Evolutionary conservation across 73 alveolate genomes (phyloP), one percentile per base, ranked within the genome.

Genomic region (Strombidium stylifer): DNA sequence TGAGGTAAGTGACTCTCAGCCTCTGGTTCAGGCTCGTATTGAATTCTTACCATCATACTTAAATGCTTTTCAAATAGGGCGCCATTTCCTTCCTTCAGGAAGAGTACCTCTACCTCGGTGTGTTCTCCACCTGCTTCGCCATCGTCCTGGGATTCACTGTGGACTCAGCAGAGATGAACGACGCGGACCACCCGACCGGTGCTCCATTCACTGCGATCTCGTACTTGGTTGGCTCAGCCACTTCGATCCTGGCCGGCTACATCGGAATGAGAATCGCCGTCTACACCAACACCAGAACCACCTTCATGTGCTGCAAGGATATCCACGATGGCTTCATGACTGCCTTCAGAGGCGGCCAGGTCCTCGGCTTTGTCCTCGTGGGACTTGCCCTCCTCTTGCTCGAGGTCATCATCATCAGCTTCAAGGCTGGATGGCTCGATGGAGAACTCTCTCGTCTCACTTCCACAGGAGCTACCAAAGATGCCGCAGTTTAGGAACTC

Each of bases 311-410:
- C 46, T 64, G 90, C 28, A 31, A 72, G 45, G 89, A 68, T 12
- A 70, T 87, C 46, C 66, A 56, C 44, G 36, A 66, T 12, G 86
- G 84, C 4, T 81, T 66, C 53, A 44, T 75, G 62, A 87, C 84
- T n/a, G 98, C 98, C 44, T 91, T 53, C 61, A 73, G 90, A 56
- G 98, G 94, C 15, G 98, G 98, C 35, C 81, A 81, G 31, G 94
- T 85, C 3, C 82, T 91, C 57, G 98, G 98, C 36, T 91, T 85
- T 71, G 50, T 56, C 20, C 86, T 91, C 36, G 95, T 89, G n/a
- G 85, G 96, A 2, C 77, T 91, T 24, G 95, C 93, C 19, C 84
- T 91, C 15, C 55, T 81, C 8, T 62, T 82, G 42, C 74, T 91
- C 42, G 16, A 78, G 18, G 40, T 87, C 26, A 51, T 91, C 32